A percentile compares a stretch with the other conserved stretches of the same genome.
phyloP scores from a whole-genome alignment of 176 grass and related monocot species.

The Pharus latifolius region DNA sequence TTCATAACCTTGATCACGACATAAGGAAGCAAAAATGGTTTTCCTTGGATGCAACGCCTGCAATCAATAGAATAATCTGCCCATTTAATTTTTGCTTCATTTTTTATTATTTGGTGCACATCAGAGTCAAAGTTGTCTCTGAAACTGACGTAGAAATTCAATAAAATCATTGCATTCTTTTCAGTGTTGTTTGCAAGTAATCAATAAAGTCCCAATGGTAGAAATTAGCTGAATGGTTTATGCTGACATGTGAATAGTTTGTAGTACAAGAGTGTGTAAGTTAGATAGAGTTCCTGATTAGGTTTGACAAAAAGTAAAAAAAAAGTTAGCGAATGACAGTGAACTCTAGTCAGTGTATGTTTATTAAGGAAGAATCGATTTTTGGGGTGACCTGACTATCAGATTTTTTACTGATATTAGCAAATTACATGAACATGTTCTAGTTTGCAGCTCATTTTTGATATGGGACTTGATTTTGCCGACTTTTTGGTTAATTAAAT shows the following conservation, averaged over 20 bases:
- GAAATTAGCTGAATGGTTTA: too few species aligned
- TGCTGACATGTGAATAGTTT: too few species aligned
- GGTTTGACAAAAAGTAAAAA: too few species aligned
- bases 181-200: too few species aligned
- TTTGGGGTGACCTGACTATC: not conserved
- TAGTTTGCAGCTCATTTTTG: not conserved
- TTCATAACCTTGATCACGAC: not conserved
- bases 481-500: not conserved
- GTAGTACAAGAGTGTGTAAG: too few species aligned
- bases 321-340: not conserved
- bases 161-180: too few species aligned
- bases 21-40: not conserved
- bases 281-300: too few species aligned
- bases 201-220: too few species aligned
- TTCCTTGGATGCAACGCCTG: not conserved
- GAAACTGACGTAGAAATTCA: too few species aligned
- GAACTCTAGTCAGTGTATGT: not conserved
- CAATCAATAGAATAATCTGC: not conserved
- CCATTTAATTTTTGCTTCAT: not conserved
- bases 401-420: not conserved
- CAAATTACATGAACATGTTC: not conserved
- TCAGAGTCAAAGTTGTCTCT: not conserved
- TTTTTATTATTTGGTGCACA: slow-evolving; percentile 1
- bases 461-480: not conserved
- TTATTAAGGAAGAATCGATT: not conserved